phyloP scores from a whole-genome alignment of 2,329 filamentous ascomycete genomes.

The Nigrospora sphaerica region DNA sequence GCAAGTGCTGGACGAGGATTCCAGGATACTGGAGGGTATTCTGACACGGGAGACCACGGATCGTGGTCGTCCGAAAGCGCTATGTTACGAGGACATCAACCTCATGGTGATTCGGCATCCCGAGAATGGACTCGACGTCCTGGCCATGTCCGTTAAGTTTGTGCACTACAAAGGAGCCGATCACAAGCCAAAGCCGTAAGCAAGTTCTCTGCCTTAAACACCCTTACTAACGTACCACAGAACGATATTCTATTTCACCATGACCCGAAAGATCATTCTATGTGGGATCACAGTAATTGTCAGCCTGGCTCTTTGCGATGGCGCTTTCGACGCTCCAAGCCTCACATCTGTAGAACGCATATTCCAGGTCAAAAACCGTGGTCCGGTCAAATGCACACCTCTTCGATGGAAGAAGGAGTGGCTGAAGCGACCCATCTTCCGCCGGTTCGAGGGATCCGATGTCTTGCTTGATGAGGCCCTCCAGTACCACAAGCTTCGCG shows the following conservation, averaged over 20 bases:
- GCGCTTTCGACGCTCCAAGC: background rate
- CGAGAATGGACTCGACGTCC: background rate
- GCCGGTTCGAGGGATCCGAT: background rate
- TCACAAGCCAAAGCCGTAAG: background rate
- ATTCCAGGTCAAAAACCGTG: background rate
- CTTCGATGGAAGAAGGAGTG: slow-evolving; percentile 13
- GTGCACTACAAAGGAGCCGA: background rate
- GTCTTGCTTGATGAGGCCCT: background rate
- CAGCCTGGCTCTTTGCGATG: background rate
- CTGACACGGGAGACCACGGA: too few relatives aligned
- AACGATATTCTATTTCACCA: background rate
- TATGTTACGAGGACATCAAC: background rate
- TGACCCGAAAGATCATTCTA: background rate
- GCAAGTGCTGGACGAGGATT: too few relatives aligned
- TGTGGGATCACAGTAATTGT: background rate
- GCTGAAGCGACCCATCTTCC: slow-evolving; percentile 12
- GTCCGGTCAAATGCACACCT: too few relatives aligned
- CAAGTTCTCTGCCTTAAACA: background rate
- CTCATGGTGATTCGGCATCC: background rate
- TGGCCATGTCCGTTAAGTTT: background rate
- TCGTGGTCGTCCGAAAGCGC: too few relatives aligned
- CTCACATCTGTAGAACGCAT: too few relatives aligned
- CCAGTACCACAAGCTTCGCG: slow-evolving; percentile 16
- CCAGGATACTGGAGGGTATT: too few relatives aligned
- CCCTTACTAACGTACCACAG: too few relatives aligned